phyloP scores from a whole-genome alignment of 345 rosid genomes.

The Citropsis articulata region DNA sequence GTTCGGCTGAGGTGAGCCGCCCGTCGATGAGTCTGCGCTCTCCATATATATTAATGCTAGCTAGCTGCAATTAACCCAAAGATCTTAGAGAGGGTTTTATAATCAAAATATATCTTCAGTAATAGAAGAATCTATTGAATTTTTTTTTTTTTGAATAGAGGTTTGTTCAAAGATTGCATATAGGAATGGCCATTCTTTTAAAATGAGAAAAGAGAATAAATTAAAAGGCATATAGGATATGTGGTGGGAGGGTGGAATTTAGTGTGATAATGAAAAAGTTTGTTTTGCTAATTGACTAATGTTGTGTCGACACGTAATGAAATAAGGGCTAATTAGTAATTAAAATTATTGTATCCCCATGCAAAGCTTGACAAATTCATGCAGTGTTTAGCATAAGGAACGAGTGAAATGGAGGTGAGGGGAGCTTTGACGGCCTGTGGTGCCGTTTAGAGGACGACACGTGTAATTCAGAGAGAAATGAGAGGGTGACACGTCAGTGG shows the following conservation, averaged over 20 bases:
- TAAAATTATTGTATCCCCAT: constrained; percentile 1
- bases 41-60: constrained; percentile 42
- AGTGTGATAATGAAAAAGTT: background rate
- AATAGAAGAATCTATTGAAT: background rate
- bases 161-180: constrained; percentile 17
- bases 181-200: constrained; percentile 26
- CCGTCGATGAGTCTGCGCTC: constrained; percentile 72
- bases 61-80: background rate
- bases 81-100: background rate
- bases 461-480: background rate
- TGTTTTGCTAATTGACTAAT: background rate
- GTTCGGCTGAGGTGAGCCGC: constrained; percentile 63
- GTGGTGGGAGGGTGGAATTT: background rate
- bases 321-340: constrained; percentile 17
- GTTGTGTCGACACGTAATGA: background rate
- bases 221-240: background rate
- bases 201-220: constrained; percentile 17
- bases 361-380: constrained; percentile 22
- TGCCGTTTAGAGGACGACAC: constrained; percentile 30
- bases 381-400: constrained; percentile 13
- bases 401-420: constrained; percentile 1
- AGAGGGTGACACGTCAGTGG: constrained; percentile 30
- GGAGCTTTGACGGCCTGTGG: background rate
- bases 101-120: too few species aligned
- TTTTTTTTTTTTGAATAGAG: background rate